A percentile compares a stretch with the other conserved stretches of the same genome.
These are phyloP conservation scores for Vanderwaltozyma verrucispora DNA, from an alignment of 805 yeast genomes.

Conservation along the genomic window DNA sequence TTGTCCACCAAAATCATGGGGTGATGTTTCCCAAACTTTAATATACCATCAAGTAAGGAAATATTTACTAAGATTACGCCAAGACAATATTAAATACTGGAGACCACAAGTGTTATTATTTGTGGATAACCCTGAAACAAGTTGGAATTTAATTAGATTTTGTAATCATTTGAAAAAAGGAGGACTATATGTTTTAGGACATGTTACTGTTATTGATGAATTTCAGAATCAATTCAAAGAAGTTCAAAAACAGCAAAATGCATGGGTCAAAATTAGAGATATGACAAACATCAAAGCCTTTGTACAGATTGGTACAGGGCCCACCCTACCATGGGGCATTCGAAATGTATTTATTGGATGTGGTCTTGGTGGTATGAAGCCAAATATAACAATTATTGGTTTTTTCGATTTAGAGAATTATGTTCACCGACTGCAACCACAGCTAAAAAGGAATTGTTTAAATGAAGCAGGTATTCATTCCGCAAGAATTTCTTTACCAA, in stretches of 20 bases:
- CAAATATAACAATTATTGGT: slow-evolving; percentile 88
- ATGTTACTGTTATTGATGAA: slow-evolving; percentile 53
- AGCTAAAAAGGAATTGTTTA: background rate
- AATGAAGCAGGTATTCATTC: background rate
- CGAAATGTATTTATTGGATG: slow-evolving; percentile 85
- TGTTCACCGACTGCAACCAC: background rate
- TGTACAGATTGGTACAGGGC: slow-evolving; percentile 85
- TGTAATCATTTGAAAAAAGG: slow-evolving; percentile 95
- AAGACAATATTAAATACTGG: slow-evolving; percentile 97
- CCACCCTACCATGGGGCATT: slow-evolving; percentile 88
- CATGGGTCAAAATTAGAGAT: slow-evolving; percentile 82
- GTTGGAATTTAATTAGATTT: slow-evolving; percentile 85
- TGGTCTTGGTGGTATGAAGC: slow-evolving; percentile 98
- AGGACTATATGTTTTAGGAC: slow-evolving; percentile 86
- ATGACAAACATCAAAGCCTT: slow-evolving; percentile 76
- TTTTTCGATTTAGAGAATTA: slow-evolving; percentile 56
- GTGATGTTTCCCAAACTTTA: slow-evolving; percentile 92
- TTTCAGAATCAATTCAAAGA: slow-evolving; percentile 61
- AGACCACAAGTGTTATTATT: slow-evolving; percentile 86
- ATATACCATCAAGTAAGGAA: slow-evolving; percentile 96
- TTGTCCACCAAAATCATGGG: slow-evolving; percentile 96
- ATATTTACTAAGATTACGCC: slow-evolving; percentile 62
- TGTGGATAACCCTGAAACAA: slow-evolving; percentile 84
- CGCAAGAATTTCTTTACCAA: slow-evolving; percentile 39
- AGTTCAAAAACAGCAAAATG: slow-evolving; percentile 57